Conservation (phyloP, 257 asterid genomes). For the Fraxinus quadrangulata region DNA sequence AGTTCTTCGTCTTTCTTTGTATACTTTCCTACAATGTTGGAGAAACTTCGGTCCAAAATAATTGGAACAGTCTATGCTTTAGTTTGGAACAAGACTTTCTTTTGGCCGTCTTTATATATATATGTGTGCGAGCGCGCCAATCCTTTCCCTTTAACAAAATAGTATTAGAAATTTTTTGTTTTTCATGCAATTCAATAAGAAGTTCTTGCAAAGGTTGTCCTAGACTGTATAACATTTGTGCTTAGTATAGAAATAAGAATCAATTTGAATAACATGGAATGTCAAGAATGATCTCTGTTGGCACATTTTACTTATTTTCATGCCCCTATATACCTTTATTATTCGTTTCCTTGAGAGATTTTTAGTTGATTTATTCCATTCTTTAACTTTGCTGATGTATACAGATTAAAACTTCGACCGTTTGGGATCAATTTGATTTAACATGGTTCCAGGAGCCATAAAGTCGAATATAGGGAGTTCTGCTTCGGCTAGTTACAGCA, state of each 20-base stretch:
- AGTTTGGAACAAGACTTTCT: too few species aligned
- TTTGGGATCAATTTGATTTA: conserved; percentile 66
- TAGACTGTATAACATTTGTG: background rate
- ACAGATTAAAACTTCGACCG: conserved; percentile 47
- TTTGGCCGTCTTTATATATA: too few species aligned
- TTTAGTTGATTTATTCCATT: background rate
- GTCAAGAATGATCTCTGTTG: background rate
- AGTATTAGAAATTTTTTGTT: too few species aligned
- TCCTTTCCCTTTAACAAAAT: background rate
- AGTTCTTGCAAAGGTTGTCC: background rate
- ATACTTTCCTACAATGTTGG: too few species aligned
- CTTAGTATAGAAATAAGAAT: background rate
- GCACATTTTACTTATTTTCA: background rate
- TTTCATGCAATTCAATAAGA: background rate
- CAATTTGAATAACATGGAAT: background rate
- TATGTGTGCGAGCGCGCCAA: too few species aligned
- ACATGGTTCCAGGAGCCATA: conserved; percentile 82
- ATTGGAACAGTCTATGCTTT: too few species aligned
- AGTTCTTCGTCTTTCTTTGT: too few species aligned
- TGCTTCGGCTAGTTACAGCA: conserved; percentile 47
- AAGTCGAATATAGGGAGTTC: conserved; percentile 72
- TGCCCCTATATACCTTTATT: too few species aligned
- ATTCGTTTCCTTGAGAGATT: background rate
- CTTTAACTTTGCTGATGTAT: background rate
- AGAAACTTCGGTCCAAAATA: too few species aligned